Evolutionary conservation across 768 basidiomycete species (phyloP).

Genomic region (Leccinum truebloodii): DNA sequence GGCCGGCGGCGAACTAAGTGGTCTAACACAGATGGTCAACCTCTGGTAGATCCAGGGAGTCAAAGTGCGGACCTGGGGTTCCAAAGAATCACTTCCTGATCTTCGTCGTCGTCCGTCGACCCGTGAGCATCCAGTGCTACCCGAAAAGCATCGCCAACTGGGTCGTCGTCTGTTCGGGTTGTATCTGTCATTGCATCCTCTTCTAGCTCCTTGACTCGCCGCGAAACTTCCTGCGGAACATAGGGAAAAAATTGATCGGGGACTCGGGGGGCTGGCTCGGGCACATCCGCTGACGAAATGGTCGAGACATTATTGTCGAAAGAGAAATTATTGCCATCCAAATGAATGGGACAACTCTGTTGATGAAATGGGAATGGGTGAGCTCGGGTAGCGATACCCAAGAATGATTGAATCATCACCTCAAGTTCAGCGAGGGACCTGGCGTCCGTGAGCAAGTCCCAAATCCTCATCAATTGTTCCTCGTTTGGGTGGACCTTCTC

Average conservation of each 20-base stretch:
- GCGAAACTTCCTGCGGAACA: conserved; percentile 2
- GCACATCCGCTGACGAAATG: conserved; percentile 10
- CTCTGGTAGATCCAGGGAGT: background rate
- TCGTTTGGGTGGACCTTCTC: conserved; percentile 85
- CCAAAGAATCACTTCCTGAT: conserved; percentile 75
- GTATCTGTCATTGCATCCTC: conserved; percentile 69
- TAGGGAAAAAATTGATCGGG: conserved; percentile 20
- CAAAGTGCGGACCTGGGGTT: conserved; percentile 54
- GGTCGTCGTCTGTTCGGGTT: conserved; percentile 73
- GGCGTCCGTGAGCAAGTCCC: conserved; percentile 79
- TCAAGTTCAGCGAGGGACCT: conserved; percentile 55
- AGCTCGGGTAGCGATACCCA: conserved; percentile 11
- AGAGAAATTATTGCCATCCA: conserved; percentile 26
- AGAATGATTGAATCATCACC: conserved; percentile 41
- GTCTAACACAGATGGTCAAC: conserved; percentile 15
- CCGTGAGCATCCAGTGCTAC: conserved; percentile 43
- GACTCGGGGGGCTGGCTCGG: background rate
- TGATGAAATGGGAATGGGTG: conserved; percentile 13
- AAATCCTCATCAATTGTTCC: conserved; percentile 92
- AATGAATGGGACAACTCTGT: conserved; percentile 28
- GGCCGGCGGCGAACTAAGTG: conserved; percentile 23
- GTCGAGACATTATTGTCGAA: conserved; percentile 10
- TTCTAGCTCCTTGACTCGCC: conserved; percentile 34
- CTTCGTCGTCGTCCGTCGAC: conserved; percentile 45
- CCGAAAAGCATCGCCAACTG: conserved; percentile 67